A percentile compares a stretch with the other conserved stretches of the same genome.
phyloP scores from a whole-genome alignment of 768 basidiomycete species.

The Pholiota microspora region DNA sequence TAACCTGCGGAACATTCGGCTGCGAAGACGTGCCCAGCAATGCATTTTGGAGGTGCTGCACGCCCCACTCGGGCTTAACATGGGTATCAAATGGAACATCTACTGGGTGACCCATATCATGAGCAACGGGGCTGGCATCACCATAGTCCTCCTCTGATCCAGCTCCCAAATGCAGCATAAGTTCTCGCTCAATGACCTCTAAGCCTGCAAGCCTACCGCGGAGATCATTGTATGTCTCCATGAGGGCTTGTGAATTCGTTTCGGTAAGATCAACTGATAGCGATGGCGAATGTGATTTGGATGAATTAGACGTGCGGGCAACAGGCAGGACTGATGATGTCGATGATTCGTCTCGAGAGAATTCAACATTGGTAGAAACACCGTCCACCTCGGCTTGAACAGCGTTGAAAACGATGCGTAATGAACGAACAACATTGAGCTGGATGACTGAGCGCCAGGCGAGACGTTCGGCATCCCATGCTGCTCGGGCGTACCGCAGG shows the following conservation, averaged over 20 bases:
- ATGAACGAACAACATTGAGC: slow-evolving; percentile 71
- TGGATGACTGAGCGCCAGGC: slow-evolving; percentile 78
- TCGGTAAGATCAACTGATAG: not conserved
- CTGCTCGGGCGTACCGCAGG: slow-evolving; percentile 56
- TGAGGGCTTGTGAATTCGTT: not conserved
- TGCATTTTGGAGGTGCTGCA: slow-evolving; percentile 22
- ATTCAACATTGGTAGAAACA: slow-evolving; percentile 5
- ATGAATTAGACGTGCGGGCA: not conserved
- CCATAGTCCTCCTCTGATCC: slow-evolving; percentile 2
- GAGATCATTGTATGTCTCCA: not conserved
- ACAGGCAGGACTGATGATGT: no score
- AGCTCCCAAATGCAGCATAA: slow-evolving; percentile 1
- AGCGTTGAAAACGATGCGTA: slow-evolving; percentile 60
- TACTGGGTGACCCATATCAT: no score
- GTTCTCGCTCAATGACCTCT: not conserved
- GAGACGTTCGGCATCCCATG: slow-evolving; percentile 62
- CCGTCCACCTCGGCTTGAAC: slow-evolving; percentile 48
- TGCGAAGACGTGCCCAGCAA: no score
- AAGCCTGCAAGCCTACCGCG: not conserved
- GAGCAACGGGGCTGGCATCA: no score
- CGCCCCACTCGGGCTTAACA: slow-evolving; percentile 24
- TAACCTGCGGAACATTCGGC: not conserved
- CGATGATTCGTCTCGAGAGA: no score
- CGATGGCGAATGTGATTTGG: not conserved
- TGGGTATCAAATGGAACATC: not conserved